These are phyloP conservation scores for Pichia thaimueangensis DNA, from an alignment of 805 yeast species.

Conservation along the genomic window DNA sequence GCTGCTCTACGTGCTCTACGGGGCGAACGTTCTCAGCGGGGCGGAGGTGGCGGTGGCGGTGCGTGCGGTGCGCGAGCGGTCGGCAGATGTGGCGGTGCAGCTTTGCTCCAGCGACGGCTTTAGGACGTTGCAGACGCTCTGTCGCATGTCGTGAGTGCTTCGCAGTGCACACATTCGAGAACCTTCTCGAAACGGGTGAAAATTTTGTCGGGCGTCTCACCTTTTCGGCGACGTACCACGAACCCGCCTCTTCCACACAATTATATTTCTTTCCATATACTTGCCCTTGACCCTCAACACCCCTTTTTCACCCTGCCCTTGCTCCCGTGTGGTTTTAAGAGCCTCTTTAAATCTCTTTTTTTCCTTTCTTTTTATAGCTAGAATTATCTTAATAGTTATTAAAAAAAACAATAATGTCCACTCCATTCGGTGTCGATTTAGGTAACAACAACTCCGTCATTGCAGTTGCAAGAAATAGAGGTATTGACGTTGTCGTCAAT, in stretches of 20 bases:
- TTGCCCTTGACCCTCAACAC: too few relatives aligned
- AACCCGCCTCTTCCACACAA: too few relatives aligned
- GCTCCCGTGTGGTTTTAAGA: too few relatives aligned
- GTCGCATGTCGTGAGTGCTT: slow-evolving; percentile 2
- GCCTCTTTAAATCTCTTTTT: too few relatives aligned
- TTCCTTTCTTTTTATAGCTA: background rate
- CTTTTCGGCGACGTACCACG: background rate
- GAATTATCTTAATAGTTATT: background rate
- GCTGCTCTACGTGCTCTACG: slow-evolving; percentile 41
- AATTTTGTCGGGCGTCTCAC: too few relatives aligned
- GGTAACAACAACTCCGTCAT: slow-evolving; percentile 92
- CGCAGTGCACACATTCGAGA: too few relatives aligned
- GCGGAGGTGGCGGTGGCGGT: background rate
- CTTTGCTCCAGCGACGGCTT: background rate
- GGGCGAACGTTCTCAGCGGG: background rate
- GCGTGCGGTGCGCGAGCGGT: background rate
- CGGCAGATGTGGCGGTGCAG: background rate
- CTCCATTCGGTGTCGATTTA: slow-evolving; percentile 96
- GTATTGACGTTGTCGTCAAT: slow-evolving; percentile 95
- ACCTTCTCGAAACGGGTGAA: background rate
- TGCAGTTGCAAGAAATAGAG: slow-evolving; percentile 97
- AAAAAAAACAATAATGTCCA: slow-evolving; percentile 50
- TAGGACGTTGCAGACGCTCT: background rate
- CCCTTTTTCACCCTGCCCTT: too few relatives aligned
- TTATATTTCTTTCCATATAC: too few relatives aligned